Evolutionary conservation across 805 yeast species (phyloP), one percentile per base, ranked within the genome.

Genomic region (Novakomyces olei): DNA sequence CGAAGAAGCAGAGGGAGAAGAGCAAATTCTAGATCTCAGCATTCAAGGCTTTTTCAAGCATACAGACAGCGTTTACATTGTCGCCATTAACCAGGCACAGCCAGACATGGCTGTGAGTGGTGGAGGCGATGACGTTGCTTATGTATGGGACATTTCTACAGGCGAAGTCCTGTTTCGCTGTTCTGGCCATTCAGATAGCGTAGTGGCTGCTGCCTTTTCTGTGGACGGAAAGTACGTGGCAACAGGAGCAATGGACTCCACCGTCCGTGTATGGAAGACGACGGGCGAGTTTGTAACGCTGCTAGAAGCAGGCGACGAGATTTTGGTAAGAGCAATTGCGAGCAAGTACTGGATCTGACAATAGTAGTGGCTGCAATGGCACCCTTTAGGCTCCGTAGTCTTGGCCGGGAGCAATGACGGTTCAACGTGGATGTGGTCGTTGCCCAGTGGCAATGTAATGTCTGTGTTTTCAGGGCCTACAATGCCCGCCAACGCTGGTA

Each of bases 181-280:
- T 37, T 58, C 58, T 33, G 92, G 85, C 15, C 92, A 79, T 54
- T 72, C 72, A 26, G 99, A 88, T 51, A 75, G 92, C 20, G 88
- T 88, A 3, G 66, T 80, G 33, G 61, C 79, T 5, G 83, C 88
- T 33, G 80, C 72, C 0, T 88, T 88, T 53, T 71, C 92, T 1
- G 53, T 60, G 24, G 88, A 79, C 45, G 99, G 96, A 17, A 62
- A 68, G 29, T 81, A 60, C 45, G 58, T 78, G 27, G 63, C 88
- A 8, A 75, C 94, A 4, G 96, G 85, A 26, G 99, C 91, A 54
- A 88, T 88, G 99, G 71, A 71, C 34, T 96, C 98, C 34, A 69
- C 69, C 44, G 61, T 85, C 19, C 61, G 77, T 43, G 68, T 81
- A 10, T 77, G 72, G 57, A 67, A 69, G 47, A 57, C 83, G 5